A percentile compares a stretch with the other conserved stretches of the same genome.
These are phyloP conservation scores for Aspergillus ochraceoroseus DNA, from an alignment of 2,329 filamentous ascomycete species.

Conservation along the genomic window DNA sequence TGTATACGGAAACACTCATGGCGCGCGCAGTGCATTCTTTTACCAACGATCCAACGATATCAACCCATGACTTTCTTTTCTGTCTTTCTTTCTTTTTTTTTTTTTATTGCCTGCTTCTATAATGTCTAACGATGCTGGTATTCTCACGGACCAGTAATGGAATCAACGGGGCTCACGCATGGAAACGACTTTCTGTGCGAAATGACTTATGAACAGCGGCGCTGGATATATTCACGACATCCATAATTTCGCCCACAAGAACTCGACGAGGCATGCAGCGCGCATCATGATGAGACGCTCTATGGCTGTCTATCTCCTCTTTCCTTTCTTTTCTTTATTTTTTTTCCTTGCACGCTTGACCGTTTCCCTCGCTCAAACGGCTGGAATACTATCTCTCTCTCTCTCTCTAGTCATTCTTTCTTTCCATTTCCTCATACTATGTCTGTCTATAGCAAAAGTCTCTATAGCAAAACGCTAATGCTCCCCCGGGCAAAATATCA, in stretches of 20 bases:
- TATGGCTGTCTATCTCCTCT: neutral
- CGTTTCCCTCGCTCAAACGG: slow-evolving; percentile 2
- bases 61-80: slow-evolving; percentile 6
- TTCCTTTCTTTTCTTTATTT: slow-evolving; percentile 2
- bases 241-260: slow-evolving; percentile 13
- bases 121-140: slow-evolving; percentile 11
- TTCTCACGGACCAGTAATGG: slow-evolving; percentile 6
- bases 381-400: neutral
- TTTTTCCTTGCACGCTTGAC: neutral
- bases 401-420: slow-evolving; percentile 1
- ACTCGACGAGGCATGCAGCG: slow-evolving; percentile 9
- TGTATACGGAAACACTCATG: slow-evolving; percentile 5
- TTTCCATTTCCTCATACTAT: neutral
- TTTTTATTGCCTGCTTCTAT: slow-evolving; percentile 5
- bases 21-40: slow-evolving; percentile 8
- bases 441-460: too few relatives aligned
- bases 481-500: too few relatives aligned
- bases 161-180: neutral
- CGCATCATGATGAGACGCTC: slow-evolving; percentile 7
- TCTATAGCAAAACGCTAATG: too few relatives aligned
- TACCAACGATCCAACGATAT: too few relatives aligned
- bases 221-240: slow-evolving; percentile 8
- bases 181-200: neutral
- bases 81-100: too few relatives aligned
- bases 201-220: slow-evolving; percentile 12